Evolutionary conservation across 2,329 filamentous ascomycete species (phyloP).

Genomic region (Aspergillus fumigatus): DNA sequence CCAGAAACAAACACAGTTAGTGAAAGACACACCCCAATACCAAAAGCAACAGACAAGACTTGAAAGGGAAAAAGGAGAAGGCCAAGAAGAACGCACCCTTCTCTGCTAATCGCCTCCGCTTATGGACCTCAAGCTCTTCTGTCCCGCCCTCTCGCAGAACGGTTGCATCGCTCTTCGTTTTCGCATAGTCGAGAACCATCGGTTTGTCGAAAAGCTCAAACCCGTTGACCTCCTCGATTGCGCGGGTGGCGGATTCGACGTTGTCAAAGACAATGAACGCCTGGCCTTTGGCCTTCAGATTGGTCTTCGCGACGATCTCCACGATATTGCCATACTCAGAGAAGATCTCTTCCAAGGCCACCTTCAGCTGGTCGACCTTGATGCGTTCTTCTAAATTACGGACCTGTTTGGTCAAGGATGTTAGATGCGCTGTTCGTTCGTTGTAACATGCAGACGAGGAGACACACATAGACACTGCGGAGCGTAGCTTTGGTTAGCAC

Average conservation of each 20-base stretch:
- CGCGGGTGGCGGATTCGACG: slow-evolving; percentile 70
- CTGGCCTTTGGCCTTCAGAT: slow-evolving; percentile 88
- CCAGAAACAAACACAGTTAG: not conserved
- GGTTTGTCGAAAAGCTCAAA: slow-evolving; percentile 92
- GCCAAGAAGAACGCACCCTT: slow-evolving; percentile 59
- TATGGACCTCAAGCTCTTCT: slow-evolving; percentile 84
- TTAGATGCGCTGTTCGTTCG: slow-evolving; percentile 6
- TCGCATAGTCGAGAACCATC: slow-evolving; percentile 79
- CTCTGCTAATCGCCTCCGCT: slow-evolving; percentile 76
- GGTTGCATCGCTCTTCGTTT: slow-evolving; percentile 80
- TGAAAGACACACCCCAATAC: not conserved
- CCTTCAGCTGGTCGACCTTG: slow-evolving; percentile 71
- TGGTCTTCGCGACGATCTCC: slow-evolving; percentile 83
- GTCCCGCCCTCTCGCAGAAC: slow-evolving; percentile 68
- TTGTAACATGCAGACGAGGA: slow-evolving; percentile 8
- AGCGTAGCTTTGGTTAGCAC: slow-evolving; percentile 13
- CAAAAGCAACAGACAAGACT: slow-evolving; percentile 2
- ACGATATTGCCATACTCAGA: slow-evolving; percentile 81
- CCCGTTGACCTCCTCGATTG: slow-evolving; percentile 84
- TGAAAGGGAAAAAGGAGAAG: slow-evolving; percentile 5
- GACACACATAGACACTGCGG: slow-evolving; percentile 39
- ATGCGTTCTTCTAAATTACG: slow-evolving; percentile 91
- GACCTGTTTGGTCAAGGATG: slow-evolving; percentile 35
- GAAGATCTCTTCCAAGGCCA: slow-evolving; percentile 72
- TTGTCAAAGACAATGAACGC: slow-evolving; percentile 90